Evolutionary conservation across 371 early-diverging fungal species (phyloP).

Genomic region (Mucor lusitanicus): DNA sequence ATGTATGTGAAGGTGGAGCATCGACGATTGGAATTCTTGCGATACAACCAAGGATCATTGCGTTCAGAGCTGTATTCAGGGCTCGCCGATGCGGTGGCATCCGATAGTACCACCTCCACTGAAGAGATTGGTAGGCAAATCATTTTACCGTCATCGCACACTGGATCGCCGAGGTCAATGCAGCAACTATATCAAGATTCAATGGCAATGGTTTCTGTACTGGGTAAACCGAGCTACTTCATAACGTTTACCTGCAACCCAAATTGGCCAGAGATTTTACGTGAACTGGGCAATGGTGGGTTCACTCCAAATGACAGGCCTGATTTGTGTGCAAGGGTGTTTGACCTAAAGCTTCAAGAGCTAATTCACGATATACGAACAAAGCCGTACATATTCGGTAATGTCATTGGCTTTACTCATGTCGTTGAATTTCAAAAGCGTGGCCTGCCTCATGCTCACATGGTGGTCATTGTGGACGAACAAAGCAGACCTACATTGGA

Average conservation of each 20-base stretch:
- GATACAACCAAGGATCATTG: too few species aligned
- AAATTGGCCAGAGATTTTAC: slow-evolving; percentile 30
- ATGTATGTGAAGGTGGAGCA: neutral
- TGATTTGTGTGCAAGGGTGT: slow-evolving; percentile 23
- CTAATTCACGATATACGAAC: slow-evolving; percentile 24
- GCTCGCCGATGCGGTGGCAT: too few species aligned
- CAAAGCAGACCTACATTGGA: slow-evolving; percentile 21
- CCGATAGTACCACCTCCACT: too few species aligned
- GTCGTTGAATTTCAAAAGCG: too few species aligned
- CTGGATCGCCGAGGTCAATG: too few species aligned
- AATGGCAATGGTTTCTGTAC: too few species aligned
- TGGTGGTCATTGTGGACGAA: slow-evolving; percentile 28
- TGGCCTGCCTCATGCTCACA: slow-evolving; percentile 36
- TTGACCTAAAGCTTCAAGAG: slow-evolving; percentile 22
- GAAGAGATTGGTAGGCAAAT: too few species aligned
- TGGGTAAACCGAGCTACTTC: too few species aligned
- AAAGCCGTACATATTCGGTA: slow-evolving; percentile 19
- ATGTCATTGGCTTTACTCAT: slow-evolving; percentile 10
- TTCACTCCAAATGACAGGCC: slow-evolving; percentile 16
- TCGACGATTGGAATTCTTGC: neutral
- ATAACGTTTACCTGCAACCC: slow-evolving; percentile 44
- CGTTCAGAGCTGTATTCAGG: too few species aligned
- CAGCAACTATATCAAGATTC: too few species aligned
- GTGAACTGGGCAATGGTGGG: neutral
- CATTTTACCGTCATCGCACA: too few species aligned